phyloP scores from a whole-genome alignment of 163 green algal genomes.

The Trebouxia gelatinosa region DNA sequence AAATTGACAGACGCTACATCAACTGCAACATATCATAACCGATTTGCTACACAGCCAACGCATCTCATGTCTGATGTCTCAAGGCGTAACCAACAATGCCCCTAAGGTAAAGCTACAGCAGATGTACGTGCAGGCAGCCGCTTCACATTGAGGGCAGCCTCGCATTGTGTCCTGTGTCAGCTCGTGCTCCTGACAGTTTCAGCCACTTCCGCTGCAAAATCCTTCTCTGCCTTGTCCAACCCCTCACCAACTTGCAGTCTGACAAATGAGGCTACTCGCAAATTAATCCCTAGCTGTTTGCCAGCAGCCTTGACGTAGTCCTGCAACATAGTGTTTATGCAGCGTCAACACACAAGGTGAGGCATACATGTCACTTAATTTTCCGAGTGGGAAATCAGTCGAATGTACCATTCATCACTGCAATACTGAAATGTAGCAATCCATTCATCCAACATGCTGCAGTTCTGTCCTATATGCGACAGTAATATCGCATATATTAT shows the following conservation, averaged over 20 bases:
- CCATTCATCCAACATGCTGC: background rate
- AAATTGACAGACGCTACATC: no score
- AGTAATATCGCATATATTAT: background rate
- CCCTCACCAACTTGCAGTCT: constrained; percentile 70
- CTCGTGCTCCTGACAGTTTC: constrained; percentile 43
- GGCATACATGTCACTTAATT: no score
- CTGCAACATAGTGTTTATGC: constrained; percentile 17
- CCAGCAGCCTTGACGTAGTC: constrained; percentile 35
- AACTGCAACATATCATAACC: no score
- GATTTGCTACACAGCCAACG: no score
- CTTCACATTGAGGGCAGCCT: no score
- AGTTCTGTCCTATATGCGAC: background rate
- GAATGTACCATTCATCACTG: background rate
- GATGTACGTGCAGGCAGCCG: no score
- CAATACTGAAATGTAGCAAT: background rate
- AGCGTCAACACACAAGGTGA: no score
- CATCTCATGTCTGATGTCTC: no score
- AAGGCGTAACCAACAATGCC: no score
- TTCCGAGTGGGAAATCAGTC: no score
- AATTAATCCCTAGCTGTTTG: constrained; percentile 37
- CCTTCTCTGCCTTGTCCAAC: constrained; percentile 51
- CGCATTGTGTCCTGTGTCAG: no score
- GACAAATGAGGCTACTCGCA: constrained; percentile 50
- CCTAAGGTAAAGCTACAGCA: no score
- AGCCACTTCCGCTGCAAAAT: constrained; percentile 69